Evolutionary conservation across 2,329 filamentous ascomycete species (phyloP), one percentile per base, ranked within the genome.

Genomic region (Monosporascus sp.): DNA sequence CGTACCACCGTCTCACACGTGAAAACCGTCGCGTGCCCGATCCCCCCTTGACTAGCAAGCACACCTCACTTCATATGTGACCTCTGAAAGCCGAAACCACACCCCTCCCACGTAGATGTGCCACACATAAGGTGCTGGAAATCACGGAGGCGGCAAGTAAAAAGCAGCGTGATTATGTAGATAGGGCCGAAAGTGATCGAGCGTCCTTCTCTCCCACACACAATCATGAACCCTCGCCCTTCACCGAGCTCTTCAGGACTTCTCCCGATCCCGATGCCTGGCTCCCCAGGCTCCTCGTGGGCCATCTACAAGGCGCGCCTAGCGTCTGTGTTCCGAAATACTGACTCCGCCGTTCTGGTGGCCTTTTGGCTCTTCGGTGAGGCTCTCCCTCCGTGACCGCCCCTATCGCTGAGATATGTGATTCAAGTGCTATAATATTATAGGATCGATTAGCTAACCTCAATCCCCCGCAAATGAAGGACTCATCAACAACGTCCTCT

Each of bases 341-440:
- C 85, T 48, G 85, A 95, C 64, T 78, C 80, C 1, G 77, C 86
- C 49, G 89, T 96, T 17, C 79, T 90, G 52, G 67, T 85, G 49
- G 89, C 93, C 27, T 97, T 97, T 66, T 97, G 92, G 92, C 78
- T 97, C 2, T 95, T 97, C 66, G 93, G 93, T 97, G 76, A 62
- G 72, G 58, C 38, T 8, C 17, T 11, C 35, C 22, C 37, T 35
- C 11, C 18, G 22, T 41, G 18, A 18, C 36, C 45, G 9, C 22
- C 35, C n/a, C 18, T 27, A 50, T 31, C 20, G 39, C 14, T 27
- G 25, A n/a, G 18, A 18, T 41, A 14, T 41, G 44, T 22, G 27
- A 18, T n/a, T 43, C 27, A 47, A 37, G 17, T n/a, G 22, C 31
- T 35, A 56, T 54, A 35, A 51, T 11, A 31, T 22, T 15, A 8